A percentile compares a stretch with the other conserved stretches of the same genome.
These are phyloP conservation scores for Prunus mira DNA, from an alignment of 306 rosid genomes.

Conservation along the genomic window DNA sequence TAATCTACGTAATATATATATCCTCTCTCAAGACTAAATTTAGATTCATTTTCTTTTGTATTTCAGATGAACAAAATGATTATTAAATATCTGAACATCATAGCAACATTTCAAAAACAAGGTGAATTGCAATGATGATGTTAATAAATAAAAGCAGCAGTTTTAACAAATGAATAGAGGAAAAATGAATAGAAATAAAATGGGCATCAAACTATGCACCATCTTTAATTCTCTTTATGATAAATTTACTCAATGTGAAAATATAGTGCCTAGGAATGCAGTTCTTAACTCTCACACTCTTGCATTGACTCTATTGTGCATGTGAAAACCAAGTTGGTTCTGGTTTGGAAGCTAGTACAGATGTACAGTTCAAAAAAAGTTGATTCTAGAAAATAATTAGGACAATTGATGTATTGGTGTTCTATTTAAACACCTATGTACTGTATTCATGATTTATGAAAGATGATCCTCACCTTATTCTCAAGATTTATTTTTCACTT, in stretches of 20 bases:
- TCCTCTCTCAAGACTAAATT: neutral
- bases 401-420: neutral
- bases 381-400: neutral
- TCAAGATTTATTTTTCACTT: neutral
- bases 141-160: neutral
- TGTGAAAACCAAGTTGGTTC: neutral
- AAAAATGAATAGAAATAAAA: neutral
- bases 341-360: neutral
- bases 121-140: neutral
- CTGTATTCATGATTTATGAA: neutral
- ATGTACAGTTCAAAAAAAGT: neutral
- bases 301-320: neutral
- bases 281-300: neutral
- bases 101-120: neutral
- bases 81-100: neutral
- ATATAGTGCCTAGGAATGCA: neutral
- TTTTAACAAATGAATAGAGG: neutral
- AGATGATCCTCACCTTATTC: neutral
- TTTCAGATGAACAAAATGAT: neutral
- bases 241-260: neutral
- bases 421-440: neutral
- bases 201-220: neutral
- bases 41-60: neutral
- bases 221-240: neutral
- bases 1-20: neutral